phyloP scores from a whole-genome alignment of 345 rosid species.

The Bruguiera sexangula region DNA sequence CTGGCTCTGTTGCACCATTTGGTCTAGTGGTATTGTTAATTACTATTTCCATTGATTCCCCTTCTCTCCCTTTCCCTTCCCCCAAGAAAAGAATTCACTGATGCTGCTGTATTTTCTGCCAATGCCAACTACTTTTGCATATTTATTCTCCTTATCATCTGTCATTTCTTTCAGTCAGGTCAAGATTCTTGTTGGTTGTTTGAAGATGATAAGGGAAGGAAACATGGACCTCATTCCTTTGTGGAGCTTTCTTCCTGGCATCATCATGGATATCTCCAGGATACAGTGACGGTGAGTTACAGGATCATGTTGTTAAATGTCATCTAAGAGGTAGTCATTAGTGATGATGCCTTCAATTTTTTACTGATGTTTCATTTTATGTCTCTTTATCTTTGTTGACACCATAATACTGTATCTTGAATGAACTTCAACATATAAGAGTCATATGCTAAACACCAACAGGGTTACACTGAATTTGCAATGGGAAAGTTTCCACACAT shows the following conservation, averaged over 20 bases:
- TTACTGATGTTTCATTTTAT: too few relatives aligned
- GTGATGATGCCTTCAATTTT: too few relatives aligned
- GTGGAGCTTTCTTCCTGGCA: slow-evolving; percentile 66
- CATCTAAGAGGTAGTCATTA: too few relatives aligned
- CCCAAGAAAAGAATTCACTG: not conserved
- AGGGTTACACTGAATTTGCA: too few relatives aligned
- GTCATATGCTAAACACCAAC: too few relatives aligned
- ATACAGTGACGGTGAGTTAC: slow-evolving; percentile 56
- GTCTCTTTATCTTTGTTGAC: too few relatives aligned
- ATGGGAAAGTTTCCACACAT: too few relatives aligned
- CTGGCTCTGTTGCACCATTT: slow-evolving; percentile 22
- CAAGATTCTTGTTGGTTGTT: slow-evolving; percentile 75
- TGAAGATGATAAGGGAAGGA: slow-evolving; percentile 63
- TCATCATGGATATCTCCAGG: slow-evolving; percentile 51
- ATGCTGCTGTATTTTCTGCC: not conserved
- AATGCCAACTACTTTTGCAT: not conserved
- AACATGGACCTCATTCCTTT: slow-evolving; percentile 80
- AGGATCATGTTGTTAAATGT: too few relatives aligned
- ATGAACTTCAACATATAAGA: too few relatives aligned
- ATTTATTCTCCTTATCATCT: not conserved
- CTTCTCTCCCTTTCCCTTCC: not conserved
- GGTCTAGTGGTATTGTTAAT: slow-evolving; percentile 45
- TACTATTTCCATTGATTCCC: not conserved
- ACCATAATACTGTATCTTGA: too few relatives aligned
- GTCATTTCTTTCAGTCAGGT: slow-evolving; percentile 41